phyloP scores from a whole-genome alignment of 768 basidiomycete genomes.

The Rhodotorula graminis region DNA sequence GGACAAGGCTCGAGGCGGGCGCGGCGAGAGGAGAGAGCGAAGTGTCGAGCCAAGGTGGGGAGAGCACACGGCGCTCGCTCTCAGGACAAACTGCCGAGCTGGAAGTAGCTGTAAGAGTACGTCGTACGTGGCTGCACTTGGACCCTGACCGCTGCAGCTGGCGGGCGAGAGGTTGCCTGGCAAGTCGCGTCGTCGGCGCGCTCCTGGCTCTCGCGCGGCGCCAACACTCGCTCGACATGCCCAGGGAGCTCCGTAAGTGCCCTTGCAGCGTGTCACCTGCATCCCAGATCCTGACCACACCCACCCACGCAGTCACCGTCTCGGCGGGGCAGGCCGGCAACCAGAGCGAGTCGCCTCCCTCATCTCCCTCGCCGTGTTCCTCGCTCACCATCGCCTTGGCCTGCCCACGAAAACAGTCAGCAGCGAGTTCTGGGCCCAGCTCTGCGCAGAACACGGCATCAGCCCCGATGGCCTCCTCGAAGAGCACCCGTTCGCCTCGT shows the following conservation, averaged over 20 bases:
- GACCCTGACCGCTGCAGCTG: too few relatives aligned
- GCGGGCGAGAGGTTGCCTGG: too few relatives aligned
- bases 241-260: slow-evolving; percentile 23
- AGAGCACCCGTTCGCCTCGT: slow-evolving; percentile 67
- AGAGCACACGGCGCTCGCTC: too few relatives aligned
- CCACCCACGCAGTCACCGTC: slow-evolving; percentile 56
- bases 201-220: too few relatives aligned
- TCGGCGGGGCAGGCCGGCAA: slow-evolving; percentile 90
- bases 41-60: too few relatives aligned
- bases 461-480: slow-evolving; percentile 90
- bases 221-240: slow-evolving; percentile 6
- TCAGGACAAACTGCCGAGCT: too few relatives aligned
- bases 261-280: neutral
- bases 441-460: slow-evolving; percentile 98
- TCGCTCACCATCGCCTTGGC: neutral
- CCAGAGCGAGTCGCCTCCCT: slow-evolving; percentile 59
- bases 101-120: too few relatives aligned
- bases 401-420: slow-evolving; percentile 60
- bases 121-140: too few relatives aligned
- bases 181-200: too few relatives aligned
- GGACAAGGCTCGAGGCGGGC: too few relatives aligned
- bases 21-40: too few relatives aligned
- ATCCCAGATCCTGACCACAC: neutral
- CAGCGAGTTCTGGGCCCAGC: slow-evolving; percentile 94
- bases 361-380: neutral